Evolutionary conservation across 2,329 filamentous ascomycete species (phyloP).

Genomic region (Aspergillus felis): DNA sequence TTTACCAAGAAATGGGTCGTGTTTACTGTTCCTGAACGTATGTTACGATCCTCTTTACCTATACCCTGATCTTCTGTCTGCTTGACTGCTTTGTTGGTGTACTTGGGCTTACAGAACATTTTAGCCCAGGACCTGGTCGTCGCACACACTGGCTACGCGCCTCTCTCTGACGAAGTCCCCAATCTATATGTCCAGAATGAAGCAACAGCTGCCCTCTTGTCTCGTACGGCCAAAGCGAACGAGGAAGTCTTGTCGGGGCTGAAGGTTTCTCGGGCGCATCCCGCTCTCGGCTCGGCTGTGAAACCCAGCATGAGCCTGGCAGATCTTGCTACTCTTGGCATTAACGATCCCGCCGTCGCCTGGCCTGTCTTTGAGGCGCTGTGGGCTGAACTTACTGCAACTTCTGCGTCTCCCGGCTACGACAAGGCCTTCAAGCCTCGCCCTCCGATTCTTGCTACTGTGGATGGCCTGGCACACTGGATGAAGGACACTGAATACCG

Average conservation of each 20-base stretch:
- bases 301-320: slow-evolving; percentile 59
- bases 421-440: slow-evolving; percentile 46
- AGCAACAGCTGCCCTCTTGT: slow-evolving; percentile 71
- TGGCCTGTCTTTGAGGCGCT: slow-evolving; percentile 78
- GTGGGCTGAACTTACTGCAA: slow-evolving; percentile 70
- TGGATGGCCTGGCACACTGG: slow-evolving; percentile 77
- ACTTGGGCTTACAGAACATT: slow-evolving; percentile 7
- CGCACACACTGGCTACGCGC: slow-evolving; percentile 75
- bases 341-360: slow-evolving; percentile 70
- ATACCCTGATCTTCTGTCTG: background rate
- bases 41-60: slow-evolving; percentile 18
- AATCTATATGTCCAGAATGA: slow-evolving; percentile 70
- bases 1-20: slow-evolving; percentile 85
- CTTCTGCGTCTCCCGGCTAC: slow-evolving; percentile 40
- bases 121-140: slow-evolving; percentile 76
- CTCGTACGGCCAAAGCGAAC: slow-evolving; percentile 71
- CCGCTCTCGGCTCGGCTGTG: slow-evolving; percentile 58
- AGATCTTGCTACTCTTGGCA: slow-evolving; percentile 64
- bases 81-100: slow-evolving; percentile 1
- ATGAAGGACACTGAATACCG: slow-evolving; percentile 77
- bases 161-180: slow-evolving; percentile 54
- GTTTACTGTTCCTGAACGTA: slow-evolving; percentile 84
- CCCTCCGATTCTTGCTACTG: slow-evolving; percentile 65
- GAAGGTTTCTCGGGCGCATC: slow-evolving; percentile 50
- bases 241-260: slow-evolving; percentile 55